Conservation (phyloP, 164 flowering plant species). For the Nymphaea thermarum region DNA sequence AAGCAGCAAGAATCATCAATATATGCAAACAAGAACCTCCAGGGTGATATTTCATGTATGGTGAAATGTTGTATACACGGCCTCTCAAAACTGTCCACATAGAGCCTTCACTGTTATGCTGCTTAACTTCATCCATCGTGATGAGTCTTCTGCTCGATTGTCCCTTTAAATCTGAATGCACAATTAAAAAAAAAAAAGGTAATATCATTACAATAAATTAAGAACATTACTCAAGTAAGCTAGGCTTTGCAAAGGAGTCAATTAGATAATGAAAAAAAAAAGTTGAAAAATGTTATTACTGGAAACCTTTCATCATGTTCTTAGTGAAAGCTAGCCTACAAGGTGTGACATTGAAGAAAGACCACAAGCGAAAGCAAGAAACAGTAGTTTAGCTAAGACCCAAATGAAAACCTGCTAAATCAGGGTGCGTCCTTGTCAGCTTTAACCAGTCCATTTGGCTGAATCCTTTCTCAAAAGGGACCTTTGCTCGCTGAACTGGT, state of each 20-base stretch:
- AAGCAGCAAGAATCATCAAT: not conserved
- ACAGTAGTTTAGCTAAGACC: not conserved
- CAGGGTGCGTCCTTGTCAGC: constrained; percentile 82
- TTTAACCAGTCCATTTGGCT: constrained; percentile 97
- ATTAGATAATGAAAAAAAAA: too few species aligned
- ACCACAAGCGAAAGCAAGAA: too few species aligned
- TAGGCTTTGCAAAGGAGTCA: too few species aligned
- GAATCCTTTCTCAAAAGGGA: constrained; percentile 92
- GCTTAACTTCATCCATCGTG: constrained; percentile 73
- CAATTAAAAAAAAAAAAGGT: too few species aligned
- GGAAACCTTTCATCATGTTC: too few species aligned
- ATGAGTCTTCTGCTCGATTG: constrained; percentile 82
- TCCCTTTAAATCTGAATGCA: constrained; percentile 62
- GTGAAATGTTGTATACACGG: constrained; percentile 86
- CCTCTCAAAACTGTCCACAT: constrained; percentile 97
- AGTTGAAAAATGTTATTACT: too few species aligned
- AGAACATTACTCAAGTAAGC: too few species aligned
- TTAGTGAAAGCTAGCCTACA: too few species aligned
- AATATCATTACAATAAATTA: too few species aligned
- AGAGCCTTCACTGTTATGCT: constrained; percentile 59
- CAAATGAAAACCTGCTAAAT: constrained; percentile 67
- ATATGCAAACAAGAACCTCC: constrained; percentile 52
- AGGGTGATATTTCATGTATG: constrained; percentile 95
- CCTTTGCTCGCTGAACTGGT: constrained; percentile 47
- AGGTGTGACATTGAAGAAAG: too few species aligned